Evolutionary conservation across 2,329 filamentous ascomycete genomes (phyloP), one percentile per base, ranked within the genome.

Genomic region (Cladophialophora carrionii): DNA sequence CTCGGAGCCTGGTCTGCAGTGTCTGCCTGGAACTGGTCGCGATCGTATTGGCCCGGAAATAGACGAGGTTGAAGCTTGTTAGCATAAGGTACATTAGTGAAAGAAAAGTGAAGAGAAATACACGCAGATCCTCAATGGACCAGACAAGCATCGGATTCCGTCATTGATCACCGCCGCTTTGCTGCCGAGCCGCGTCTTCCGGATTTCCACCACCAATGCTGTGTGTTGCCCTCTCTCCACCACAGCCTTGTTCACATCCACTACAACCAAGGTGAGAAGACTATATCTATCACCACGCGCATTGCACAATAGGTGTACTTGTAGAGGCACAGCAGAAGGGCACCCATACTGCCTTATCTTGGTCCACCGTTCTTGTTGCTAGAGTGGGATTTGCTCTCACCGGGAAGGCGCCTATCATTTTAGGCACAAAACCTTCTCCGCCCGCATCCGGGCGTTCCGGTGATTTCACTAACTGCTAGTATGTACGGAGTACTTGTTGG

Each of bases 371-470:
- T 43, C 37, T 14, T 20, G 5, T 6, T 51, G 48, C 9, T 51
- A 12, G 24, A 12, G 24, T 22, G 48, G 3, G 48, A 51, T 20
- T 26, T 26, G 22, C 22, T 6, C 48, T 22, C 9, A 51, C 48
- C 24, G 24, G 48, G 26, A 26, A 51, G 0, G 48, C 24, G 48
- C 48, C 24, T 51, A 26, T 57, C 29, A 24, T 37, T n/a, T 37
- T 31, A 57, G 34, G 24, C 46, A 43, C 17, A 2, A 2, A 32
- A 48, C 5, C 29, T 26, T 58, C 14, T 8, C 14, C 56, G 26
- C 43, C 56, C 20, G 17, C 56, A 34, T 58, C 56, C 56, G 56
- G 29, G 29, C 41, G 20, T 58, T 43, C 56, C 56, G 56, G 37
- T 12, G 20, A 14, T 22, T 37, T 29, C 6, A 29, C 26, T n/a